Percentiles rank a stretch among this genome's conserved stretches.
phyloP scores from a whole-genome alignment of 225 moss, liverwort and hornwort species.

The Rhytidiadelphus loreus region DNA sequence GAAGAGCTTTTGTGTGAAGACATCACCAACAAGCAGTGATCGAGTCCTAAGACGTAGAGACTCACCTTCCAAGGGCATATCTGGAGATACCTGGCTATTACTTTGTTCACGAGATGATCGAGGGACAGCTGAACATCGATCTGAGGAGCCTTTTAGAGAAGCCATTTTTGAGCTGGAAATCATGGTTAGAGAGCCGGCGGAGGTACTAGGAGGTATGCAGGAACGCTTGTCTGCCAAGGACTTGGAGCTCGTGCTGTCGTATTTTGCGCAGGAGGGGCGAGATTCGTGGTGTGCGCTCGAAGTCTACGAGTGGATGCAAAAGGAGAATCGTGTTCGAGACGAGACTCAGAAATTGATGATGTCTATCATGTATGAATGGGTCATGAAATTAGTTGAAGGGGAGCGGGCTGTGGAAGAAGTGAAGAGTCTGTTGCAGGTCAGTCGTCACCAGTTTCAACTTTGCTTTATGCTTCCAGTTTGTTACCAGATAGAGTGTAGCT shows the following conservation, averaged over 20 bases:
- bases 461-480: background rate
- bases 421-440: constrained; percentile 78
- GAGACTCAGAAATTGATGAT: constrained; percentile 97
- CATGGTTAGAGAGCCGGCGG: constrained; percentile 87
- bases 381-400: constrained; percentile 84
- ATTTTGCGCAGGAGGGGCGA: constrained; percentile 90
- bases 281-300: constrained; percentile 98
- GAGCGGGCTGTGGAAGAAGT: constrained; percentile 89
- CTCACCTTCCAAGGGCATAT: background rate
- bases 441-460: background rate
- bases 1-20: background rate
- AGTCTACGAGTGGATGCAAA: constrained; percentile 98
- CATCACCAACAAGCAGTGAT: background rate
- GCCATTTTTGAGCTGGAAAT: constrained; percentile 92
- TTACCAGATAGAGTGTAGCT: background rate
- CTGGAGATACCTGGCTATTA: background rate
- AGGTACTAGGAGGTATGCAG: constrained; percentile 83
- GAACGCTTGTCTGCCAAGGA: constrained; percentile 77
- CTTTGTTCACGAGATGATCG: constrained; percentile 31
- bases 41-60: background rate
- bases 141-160: constrained; percentile 67
- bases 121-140: constrained; percentile 31
- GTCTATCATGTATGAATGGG: constrained; percentile 91
- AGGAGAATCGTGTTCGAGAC: constrained; percentile 75
- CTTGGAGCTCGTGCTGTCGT: constrained; percentile 81